Base-by-base conservation (phyloP, 108 stramenopile genomes). In the Discostella stelligeroides region DNA sequence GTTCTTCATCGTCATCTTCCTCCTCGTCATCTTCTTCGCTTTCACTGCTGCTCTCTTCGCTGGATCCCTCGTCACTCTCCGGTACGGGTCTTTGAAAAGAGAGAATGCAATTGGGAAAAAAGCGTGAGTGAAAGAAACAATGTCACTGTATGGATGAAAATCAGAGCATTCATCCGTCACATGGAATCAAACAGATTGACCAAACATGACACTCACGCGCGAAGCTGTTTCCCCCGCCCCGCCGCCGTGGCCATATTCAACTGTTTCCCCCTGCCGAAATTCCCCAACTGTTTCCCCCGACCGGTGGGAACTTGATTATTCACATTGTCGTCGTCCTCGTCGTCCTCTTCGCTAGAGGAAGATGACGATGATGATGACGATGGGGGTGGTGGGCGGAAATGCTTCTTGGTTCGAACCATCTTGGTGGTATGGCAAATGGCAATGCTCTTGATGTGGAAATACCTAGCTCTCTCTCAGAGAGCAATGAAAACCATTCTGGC, bases 221-320 rank as follows among this genome's bases (percentile, higher is more conserved):
- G 80, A 37, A 88, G 70, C 47, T 77, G 80, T 77, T 88, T 88
- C 56, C 87, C 87, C 42, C 85, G 79, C 23, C 85, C 85, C 59
- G 68, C 48, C 49, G 50, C 42, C n/a, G 75, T 46, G 11, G 71
- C 62, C 30, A 71, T 42, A 18, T 59, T 66, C 34, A 79, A 47
- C 70, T 79, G 77, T 49, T 79, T 79, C 59, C 77, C 77, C 46
- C 77, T 58, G 9, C 77, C 70, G 29, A 54, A 58, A 40, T 63
- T 70, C 17, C 66, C 64, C 38, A 79, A 64, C 51, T 79, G 77
- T 37, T 79, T 79, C 18, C 77, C 77, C 56, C 62, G 42, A 9
- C 77, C 77, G 20, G 69, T 69, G 25, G 39, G 53, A 18, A 49
- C 40, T 2, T 62, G 46, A n/a, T 59, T 48, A 20, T 60, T 23